Evolutionary conservation across 768 basidiomycete genomes (phyloP).

Genomic region (Mycena belliarum): DNA sequence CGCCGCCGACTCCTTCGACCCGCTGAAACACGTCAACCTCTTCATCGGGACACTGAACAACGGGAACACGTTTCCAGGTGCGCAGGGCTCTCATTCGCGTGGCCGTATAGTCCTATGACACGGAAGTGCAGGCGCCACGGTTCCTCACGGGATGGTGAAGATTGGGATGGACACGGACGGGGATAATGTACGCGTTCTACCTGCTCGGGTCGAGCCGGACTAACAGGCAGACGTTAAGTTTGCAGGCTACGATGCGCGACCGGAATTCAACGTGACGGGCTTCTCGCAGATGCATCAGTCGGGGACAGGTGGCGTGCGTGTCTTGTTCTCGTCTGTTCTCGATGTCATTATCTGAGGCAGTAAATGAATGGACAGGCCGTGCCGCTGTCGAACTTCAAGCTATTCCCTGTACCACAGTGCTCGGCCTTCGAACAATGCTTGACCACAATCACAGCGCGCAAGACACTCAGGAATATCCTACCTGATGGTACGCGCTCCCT

Average conservation of each 20-base stretch:
- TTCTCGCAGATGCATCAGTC: constrained; percentile 67
- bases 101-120: neutral
- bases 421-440: constrained; percentile 52
- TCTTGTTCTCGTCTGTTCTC: neutral
- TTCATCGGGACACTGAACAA: constrained; percentile 69
- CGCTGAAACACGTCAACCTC: constrained; percentile 42
- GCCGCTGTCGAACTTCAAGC: constrained; percentile 63
- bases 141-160: constrained; percentile 74
- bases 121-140: constrained; percentile 48
- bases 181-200: constrained; percentile 46
- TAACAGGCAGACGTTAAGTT: constrained; percentile 32
- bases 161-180: constrained; percentile 69
- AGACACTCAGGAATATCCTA: constrained; percentile 48
- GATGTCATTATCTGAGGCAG: neutral
- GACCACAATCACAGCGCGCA: constrained; percentile 47
- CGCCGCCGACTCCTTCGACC: constrained; percentile 9
- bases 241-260: constrained; percentile 49
- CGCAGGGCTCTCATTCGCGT: constrained; percentile 1
- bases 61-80: constrained; percentile 68
- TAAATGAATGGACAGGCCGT: constrained; percentile 35
- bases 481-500: constrained; percentile 44
- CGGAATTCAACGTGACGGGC: constrained; percentile 48
- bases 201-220: neutral
- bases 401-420: constrained; percentile 56
- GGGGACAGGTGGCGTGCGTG: constrained; percentile 59